Percentiles rank a stretch among this genome's conserved stretches.
Conservation (phyloP, 176 grass and related monocot species). For the Avena atlantica region DNA sequence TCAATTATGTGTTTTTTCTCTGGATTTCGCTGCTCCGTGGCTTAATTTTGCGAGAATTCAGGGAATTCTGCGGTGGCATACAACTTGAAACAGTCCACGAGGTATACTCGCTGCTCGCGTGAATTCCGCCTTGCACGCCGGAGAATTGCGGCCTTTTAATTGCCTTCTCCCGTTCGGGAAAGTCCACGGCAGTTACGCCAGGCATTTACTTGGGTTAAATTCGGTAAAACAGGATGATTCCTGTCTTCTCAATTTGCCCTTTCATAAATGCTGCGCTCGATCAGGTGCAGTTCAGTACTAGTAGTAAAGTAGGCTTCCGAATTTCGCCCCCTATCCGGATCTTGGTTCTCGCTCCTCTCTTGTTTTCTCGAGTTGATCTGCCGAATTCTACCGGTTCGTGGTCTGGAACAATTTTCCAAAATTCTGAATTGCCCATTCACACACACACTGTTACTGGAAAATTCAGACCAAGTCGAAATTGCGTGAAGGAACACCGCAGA, state of each 20-base stretch:
- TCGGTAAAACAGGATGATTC: conserved; percentile 3
- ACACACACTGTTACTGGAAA: not conserved
- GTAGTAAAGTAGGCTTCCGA: not conserved
- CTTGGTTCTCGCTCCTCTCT: not conserved
- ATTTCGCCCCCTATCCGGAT: conserved; percentile 26
- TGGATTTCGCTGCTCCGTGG: not conserved
- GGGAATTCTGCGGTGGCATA: not conserved
- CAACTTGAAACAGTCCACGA: no score
- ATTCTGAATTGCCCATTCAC: not conserved
- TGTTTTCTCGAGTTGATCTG: not conserved
- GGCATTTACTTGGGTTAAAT: conserved; percentile 18
- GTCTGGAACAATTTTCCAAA: not conserved
- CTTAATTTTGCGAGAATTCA: not conserved
- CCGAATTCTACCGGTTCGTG: not conserved
- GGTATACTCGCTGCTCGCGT: not conserved
- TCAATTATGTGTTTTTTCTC: not conserved
- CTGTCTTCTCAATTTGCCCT: conserved; percentile 18
- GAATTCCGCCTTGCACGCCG: not conserved
- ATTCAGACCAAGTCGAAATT: not conserved
- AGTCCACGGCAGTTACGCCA: not conserved
- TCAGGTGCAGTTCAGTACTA: not conserved
- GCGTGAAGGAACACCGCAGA: no score
- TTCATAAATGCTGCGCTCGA: not conserved
- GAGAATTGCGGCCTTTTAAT: conserved; percentile 19
- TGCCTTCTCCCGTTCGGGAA: not conserved